A percentile compares a stretch with the other conserved stretches of the same genome.
phyloP scores from a whole-genome alignment of 257 asterid species.

The Ilex aquifolium region DNA sequence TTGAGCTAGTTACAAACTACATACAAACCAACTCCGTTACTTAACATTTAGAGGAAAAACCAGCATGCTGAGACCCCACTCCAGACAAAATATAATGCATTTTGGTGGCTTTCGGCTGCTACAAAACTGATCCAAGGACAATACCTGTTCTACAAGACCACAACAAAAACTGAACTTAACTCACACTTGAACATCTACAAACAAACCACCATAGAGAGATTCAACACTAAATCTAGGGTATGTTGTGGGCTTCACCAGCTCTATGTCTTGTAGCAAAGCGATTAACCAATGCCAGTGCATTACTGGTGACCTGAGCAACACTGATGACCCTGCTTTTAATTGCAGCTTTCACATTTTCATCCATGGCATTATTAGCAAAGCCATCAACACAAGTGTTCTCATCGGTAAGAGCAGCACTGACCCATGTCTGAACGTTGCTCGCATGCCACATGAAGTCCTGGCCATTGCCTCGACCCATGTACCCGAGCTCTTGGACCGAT shows the following conservation, averaged over 20 bases:
- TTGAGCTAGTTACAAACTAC: too few relatives aligned
- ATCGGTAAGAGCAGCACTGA: slow-evolving; percentile 52
- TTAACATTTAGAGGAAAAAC: too few relatives aligned
- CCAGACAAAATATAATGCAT: too few relatives aligned
- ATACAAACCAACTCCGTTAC: too few relatives aligned
- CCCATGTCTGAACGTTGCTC: slow-evolving; percentile 70
- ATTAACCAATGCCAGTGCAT: slow-evolving; percentile 51
- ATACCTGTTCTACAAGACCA: neutral
- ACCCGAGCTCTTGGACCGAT: slow-evolving; percentile 31
- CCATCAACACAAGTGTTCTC: slow-evolving; percentile 44
- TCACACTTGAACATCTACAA: neutral
- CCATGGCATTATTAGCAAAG: slow-evolving; percentile 24
- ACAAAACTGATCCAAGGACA: neutral
- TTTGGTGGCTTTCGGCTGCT: too few relatives aligned
- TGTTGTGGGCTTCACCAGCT: too few relatives aligned
- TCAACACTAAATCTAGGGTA: neutral
- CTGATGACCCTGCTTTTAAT: slow-evolving; percentile 26
- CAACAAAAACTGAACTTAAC: neutral
- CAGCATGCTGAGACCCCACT: too few relatives aligned
- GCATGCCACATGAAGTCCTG: slow-evolving; percentile 55
- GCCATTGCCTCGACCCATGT: slow-evolving; percentile 23
- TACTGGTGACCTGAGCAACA: slow-evolving; percentile 49
- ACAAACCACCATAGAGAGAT: neutral
- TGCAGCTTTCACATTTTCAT: slow-evolving; percentile 33
- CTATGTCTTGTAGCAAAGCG: slow-evolving; percentile 29